These are phyloP conservation scores for Inga oerstediana DNA, from an alignment of 306 rosid genomes.

Conservation along the genomic window DNA sequence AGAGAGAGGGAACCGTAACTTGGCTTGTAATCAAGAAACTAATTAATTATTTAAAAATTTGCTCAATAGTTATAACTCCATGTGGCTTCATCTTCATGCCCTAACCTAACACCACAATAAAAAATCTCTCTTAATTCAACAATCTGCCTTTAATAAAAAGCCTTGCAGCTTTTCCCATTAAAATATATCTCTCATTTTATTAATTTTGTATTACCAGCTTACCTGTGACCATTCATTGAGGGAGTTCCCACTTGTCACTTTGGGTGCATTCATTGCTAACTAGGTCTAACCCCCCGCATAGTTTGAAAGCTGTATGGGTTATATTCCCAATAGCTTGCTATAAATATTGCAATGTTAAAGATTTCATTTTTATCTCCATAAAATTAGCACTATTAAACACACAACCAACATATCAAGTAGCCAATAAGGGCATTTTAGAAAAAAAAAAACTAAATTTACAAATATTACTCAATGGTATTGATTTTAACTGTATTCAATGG, in stretches of 20 bases:
- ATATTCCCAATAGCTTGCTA: background rate
- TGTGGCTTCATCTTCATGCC: background rate
- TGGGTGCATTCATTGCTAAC: background rate
- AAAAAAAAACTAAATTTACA: no score
- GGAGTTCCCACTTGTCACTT: background rate
- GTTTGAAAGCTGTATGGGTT: background rate
- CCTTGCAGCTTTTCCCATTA: background rate
- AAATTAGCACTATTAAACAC: no score
- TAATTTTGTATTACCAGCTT: background rate
- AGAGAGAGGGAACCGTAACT: background rate
- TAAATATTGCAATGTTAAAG: background rate
- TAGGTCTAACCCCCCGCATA: background rate
- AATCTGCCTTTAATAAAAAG: background rate
- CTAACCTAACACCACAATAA: slow-evolving; percentile 19
- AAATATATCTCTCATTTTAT: background rate
- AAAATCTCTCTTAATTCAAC: slow-evolving; percentile 5
- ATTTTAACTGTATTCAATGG: no score
- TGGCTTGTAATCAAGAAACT: slow-evolving; percentile 34
- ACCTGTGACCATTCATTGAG: background rate
- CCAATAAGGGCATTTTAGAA: no score
- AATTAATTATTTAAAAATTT: slow-evolving; percentile 31
- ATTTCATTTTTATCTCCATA: no score
- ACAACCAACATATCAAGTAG: no score
- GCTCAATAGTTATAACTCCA: slow-evolving; percentile 51
- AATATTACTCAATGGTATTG: no score